Evolutionary conservation across 352 stramenopile genomes (phyloP).

Genomic region (Phytophthora capsici): DNA sequence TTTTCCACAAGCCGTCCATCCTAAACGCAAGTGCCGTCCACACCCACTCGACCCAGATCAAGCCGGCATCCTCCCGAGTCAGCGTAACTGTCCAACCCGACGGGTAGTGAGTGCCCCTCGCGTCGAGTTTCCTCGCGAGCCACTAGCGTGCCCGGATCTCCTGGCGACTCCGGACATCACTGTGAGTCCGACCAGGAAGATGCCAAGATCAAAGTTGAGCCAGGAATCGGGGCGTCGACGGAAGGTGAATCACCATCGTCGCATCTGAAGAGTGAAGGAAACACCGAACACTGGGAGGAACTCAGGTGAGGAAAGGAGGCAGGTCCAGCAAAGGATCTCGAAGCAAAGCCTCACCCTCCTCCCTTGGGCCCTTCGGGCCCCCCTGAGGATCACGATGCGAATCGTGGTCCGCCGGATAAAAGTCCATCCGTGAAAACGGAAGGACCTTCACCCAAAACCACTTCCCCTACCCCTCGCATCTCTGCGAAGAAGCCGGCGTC

Average conservation of each 20-base stretch:
- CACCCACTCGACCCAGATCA: too few species aligned
- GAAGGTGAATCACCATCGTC: neutral
- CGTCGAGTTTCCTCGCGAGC: too few species aligned
- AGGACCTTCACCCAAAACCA: too few species aligned
- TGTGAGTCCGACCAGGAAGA: neutral
- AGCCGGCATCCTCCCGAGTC: too few species aligned
- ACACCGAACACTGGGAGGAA: neutral
- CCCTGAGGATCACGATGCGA: too few species aligned
- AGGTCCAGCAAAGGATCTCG: neutral
- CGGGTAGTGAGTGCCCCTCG: too few species aligned
- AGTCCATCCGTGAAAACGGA: too few species aligned
- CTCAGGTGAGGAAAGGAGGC: neutral
- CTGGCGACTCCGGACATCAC: neutral
- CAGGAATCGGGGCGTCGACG: neutral
- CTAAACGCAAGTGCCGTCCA: too few species aligned
- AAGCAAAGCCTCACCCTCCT: neutral
- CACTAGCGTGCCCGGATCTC: conserved; percentile 4
- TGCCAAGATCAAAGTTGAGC: too few species aligned
- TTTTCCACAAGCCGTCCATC: too few species aligned
- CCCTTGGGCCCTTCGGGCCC: neutral
- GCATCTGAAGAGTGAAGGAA: neutral
- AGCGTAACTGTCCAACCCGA: too few species aligned
- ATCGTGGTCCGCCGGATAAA: too few species aligned
- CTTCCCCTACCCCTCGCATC: neutral
- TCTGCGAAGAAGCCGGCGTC: neutral